Base-by-base conservation (phyloP, 2,329 filamentous ascomycete species). In the Calonectria naviculata region DNA sequence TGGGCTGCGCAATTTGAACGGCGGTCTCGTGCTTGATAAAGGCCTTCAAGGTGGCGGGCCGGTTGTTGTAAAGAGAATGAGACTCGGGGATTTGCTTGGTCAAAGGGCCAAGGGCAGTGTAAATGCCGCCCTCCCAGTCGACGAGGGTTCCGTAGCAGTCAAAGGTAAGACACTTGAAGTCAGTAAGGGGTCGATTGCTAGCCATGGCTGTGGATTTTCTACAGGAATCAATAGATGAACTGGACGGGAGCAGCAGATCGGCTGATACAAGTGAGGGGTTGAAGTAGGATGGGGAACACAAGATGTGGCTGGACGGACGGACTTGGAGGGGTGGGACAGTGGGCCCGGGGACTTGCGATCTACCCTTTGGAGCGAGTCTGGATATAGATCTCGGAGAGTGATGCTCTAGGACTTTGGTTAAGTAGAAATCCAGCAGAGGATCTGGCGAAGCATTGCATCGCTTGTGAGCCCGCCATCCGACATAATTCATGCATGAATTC, bases 81-180 rank as follows among this genome's bases (percentile, higher is more conserved):
- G 76, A 68, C 7, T 80, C 21, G 0, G 84, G 82, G 0, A 87
- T 81, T 19, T 79, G 81, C 38, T 85, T 77, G 61, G 87, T 81
- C 12, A 89, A 77, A 0, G 88, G 85, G n/a, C 81, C 75, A 2
- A 94, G 85, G 1, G 88, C 85, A 1, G 81, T 73, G 54, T 88
- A 81, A 68, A 94, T 88, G 66, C 92, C 92, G 26, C 84, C 80
- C 80, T 94, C 91, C 92, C 92, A 94, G 84, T 95, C 92, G 67
- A 95, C 90, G 3, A 95, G 87, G 0, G 93, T 95, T 79, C 93
- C 93, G 81, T 94, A 95, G 83, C 93, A 90, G 83, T 95, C 93
- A 82, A 95, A 95, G 77, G 90, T 91, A 36, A 94, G 88, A 41
- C 61, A 38, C 9, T 41, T 65, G 28, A 69, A 69, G 6, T 56